Evolutionary conservation across 2,329 filamentous ascomycete species (phyloP), one percentile per base, ranked within the genome.

Genomic region (Phialophora verrucosa): DNA sequence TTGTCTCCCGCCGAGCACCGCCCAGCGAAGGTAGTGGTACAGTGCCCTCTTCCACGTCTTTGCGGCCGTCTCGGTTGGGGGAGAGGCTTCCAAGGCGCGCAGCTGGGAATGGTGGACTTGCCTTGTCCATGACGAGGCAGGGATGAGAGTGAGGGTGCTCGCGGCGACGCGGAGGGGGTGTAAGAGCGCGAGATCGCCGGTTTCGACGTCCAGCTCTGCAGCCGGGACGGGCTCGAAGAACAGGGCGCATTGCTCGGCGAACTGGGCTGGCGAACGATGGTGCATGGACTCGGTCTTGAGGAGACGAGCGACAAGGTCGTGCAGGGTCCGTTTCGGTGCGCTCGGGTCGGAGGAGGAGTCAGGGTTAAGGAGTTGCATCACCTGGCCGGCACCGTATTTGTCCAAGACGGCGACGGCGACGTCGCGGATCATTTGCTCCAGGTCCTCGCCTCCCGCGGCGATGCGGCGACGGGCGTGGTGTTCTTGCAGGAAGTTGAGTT

Each of bases 401-500:
- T 71, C 56, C 35, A 69, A 55, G 8, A 74, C 59, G 12, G 68
- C 65, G n/a, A 70, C 61, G 2, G 70, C 68, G 4, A 72, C 65
- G 32, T 73, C 68, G 51, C 70, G 60, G 47, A 82, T 76, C 74
- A 83, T 77, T 42, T 78, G 71, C 14, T 80, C 72, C 61, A 79
- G 78, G 27, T 75, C 71, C 6, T 77, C 73, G 50, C 84, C 83
- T 69, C 81, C 80, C 25, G 74, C 75, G 51, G 80, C 73, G 44
- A 83, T 82, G 59, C 81, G 81, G 5, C 79, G 78, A 47, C 81
- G 78, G n/a, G 84, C 84, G 74, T 94, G 91, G 55, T 86, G 84
- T 72, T 86, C 87, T 74, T 97, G 92, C 57, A 98, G 85, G 76
- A 89, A 92, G 72, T 87, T 85, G 17, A 98, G 84, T 75, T 98